Conservation (phyloP, 306 rosid genomes). For the Ormosia emarginata region DNA sequence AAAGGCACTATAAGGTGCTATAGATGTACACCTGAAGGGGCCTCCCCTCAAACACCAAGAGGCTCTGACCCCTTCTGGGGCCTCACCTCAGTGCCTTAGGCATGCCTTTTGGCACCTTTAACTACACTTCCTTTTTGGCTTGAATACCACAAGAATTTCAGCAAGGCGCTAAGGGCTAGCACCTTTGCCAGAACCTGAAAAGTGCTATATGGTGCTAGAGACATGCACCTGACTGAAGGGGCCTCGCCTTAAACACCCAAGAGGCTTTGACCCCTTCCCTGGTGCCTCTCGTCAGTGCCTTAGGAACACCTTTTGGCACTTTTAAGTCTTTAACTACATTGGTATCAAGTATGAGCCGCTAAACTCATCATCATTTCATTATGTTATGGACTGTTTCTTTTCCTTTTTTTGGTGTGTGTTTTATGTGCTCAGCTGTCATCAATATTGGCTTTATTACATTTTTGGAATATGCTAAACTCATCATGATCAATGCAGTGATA, state of each 20-base stretch:
- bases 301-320: slow-evolving; percentile 10
- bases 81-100: not conserved
- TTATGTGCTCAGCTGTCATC: not conserved
- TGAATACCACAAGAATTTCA: slow-evolving; percentile 2
- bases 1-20: not conserved
- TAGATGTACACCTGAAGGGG: not conserved
- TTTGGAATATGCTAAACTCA: not conserved
- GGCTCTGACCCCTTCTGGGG: not conserved
- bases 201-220: not conserved
- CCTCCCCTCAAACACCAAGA: not conserved
- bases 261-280: not conserved
- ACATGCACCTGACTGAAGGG: not conserved
- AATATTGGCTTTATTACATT: not conserved
- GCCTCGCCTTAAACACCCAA: not conserved
- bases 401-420: not conserved
- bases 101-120: slow-evolving; percentile 5
- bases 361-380: not conserved
- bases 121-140: not conserved
- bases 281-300: not conserved
- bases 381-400: not conserved
- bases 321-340: not conserved
- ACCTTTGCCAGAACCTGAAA: slow-evolving; percentile 1
- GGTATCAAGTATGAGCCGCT: not conserved
- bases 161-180: not conserved
- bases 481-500: slow-evolving; percentile 53